Conservation (phyloP, 306 rosid species). For the Rosa persica region DNA sequence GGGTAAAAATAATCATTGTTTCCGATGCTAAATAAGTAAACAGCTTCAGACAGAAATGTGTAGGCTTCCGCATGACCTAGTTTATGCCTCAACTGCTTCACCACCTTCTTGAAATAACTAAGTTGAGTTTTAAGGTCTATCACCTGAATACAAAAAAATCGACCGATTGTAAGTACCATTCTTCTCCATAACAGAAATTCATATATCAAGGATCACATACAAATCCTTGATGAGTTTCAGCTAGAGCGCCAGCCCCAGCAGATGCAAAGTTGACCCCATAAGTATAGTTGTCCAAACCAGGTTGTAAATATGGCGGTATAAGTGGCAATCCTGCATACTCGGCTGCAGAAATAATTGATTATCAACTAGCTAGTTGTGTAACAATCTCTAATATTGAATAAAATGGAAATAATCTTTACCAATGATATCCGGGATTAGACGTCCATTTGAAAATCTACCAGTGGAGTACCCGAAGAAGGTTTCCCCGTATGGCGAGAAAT, state of each 20-base stretch:
- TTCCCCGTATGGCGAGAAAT: conserved; percentile 32
- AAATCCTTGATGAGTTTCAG: conserved; percentile 19
- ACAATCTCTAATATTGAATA: background rate
- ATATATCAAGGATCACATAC: conserved; percentile 16
- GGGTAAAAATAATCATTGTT: conserved; percentile 36
- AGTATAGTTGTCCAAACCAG: conserved; percentile 8
- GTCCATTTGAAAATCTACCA: conserved; percentile 36
- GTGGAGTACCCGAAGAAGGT: conserved; percentile 32
- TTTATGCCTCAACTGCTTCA: conserved; percentile 18
- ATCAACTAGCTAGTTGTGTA: background rate
- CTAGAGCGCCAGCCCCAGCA: conserved; percentile 36
- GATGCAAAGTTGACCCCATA: conserved; percentile 47
- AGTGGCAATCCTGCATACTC: conserved; percentile 34
- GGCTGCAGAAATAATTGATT: conserved; percentile 21
- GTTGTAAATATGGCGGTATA: conserved; percentile 36
- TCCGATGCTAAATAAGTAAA: conserved; percentile 40
- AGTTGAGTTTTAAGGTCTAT: conserved; percentile 32
- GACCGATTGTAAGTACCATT: background rate
- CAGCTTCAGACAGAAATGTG: conserved; percentile 27
- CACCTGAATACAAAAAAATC: conserved; percentile 26
- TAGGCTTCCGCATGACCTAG: conserved; percentile 34
- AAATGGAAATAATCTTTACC: conserved; percentile 14
- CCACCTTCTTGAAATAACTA: conserved; percentile 27
- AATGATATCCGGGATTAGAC: conserved; percentile 34
- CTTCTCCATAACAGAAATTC: too few species aligned